phyloP scores from a whole-genome alignment of 306 rosid species.

The Lotus japonicus region DNA sequence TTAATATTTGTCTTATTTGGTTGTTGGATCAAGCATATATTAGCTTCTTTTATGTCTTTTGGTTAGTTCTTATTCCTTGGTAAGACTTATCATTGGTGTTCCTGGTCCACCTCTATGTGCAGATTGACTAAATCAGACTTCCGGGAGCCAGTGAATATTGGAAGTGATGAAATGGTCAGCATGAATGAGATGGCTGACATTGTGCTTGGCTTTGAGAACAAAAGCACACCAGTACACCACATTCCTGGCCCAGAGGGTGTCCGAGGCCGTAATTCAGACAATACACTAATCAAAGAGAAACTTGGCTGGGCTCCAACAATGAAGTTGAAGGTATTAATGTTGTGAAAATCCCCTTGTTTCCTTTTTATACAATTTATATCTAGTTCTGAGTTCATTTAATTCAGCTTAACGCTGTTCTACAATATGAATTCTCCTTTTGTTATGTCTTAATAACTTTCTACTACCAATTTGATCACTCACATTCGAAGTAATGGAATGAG shows the following conservation, averaged over 20 bases:
- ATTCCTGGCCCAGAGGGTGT: slow-evolving; percentile 99
- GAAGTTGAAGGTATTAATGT: slow-evolving; percentile 73
- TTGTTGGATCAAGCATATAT: not conserved
- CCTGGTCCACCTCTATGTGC: not conserved
- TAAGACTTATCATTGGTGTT: not conserved
- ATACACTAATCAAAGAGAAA: slow-evolving; percentile 90
- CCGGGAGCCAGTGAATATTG: slow-evolving; percentile 93
- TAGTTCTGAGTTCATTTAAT: not conserved
- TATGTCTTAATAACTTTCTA: not conserved
- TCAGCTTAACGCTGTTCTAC: not conserved
- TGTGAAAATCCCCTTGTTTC: not conserved
- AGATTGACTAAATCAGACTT: slow-evolving; percentile 98
- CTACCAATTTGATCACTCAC: not conserved
- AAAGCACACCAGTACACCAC: slow-evolving; percentile 73
- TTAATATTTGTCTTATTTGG: not conserved
- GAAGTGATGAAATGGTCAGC: slow-evolving; percentile 99
- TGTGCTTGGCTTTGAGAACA: slow-evolving; percentile 84
- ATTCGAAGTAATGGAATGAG: not conserved
- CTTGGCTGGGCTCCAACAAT: slow-evolving; percentile 99
- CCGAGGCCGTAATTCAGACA: slow-evolving; percentile 98
- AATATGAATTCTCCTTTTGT: not conserved
- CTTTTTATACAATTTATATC: not conserved
- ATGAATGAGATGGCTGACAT: slow-evolving; percentile 99
- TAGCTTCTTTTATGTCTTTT: not conserved
- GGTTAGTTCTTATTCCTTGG: not conserved